phyloP scores from a whole-genome alignment of 768 basidiomycete species.

The Galerina marginata region DNA sequence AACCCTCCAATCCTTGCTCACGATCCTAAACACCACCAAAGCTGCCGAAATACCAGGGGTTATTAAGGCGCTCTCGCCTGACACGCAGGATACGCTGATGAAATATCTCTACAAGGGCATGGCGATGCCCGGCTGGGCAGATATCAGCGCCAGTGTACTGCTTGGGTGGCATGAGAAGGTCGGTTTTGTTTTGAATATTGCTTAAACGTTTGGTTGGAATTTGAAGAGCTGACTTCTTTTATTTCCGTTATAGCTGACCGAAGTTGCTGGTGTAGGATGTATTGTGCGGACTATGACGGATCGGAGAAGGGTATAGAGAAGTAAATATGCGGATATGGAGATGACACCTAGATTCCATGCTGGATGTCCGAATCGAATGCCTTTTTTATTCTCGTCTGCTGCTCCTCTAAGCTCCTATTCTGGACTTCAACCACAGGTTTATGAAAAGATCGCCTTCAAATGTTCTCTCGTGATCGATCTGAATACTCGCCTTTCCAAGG shows the following conservation, averaged over 20 bases:
- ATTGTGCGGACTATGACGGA: constrained; percentile 86
- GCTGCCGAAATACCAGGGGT: constrained; percentile 81
- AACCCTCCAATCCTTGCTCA: constrained; percentile 79
- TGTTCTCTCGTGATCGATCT: too few species aligned
- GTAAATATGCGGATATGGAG: too few species aligned
- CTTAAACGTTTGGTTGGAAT: background rate
- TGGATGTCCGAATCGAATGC: too few species aligned
- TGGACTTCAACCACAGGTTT: too few species aligned
- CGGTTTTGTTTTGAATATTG: constrained; percentile 19
- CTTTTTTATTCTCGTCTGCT: too few species aligned
- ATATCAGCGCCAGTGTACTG: constrained; percentile 62
- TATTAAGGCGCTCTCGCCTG: constrained; percentile 73
- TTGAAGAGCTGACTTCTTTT: background rate
- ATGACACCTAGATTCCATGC: too few species aligned
- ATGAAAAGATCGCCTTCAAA: too few species aligned
- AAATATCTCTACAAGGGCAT: constrained; percentile 99
- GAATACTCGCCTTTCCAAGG: too few species aligned
- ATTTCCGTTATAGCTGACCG: constrained; percentile 69
- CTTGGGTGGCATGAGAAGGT: constrained; percentile 98
- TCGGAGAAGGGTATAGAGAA: constrained; percentile 51
- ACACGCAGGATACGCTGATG: constrained; percentile 91
- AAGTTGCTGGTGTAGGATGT: constrained; percentile 92
- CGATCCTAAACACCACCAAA: constrained; percentile 94
- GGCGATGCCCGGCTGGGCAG: constrained; percentile 68
- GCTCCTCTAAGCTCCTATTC: too few species aligned